phyloP scores from a whole-genome alignment of 2,329 filamentous ascomycete genomes.

The Tolypocladium paradoxum region DNA sequence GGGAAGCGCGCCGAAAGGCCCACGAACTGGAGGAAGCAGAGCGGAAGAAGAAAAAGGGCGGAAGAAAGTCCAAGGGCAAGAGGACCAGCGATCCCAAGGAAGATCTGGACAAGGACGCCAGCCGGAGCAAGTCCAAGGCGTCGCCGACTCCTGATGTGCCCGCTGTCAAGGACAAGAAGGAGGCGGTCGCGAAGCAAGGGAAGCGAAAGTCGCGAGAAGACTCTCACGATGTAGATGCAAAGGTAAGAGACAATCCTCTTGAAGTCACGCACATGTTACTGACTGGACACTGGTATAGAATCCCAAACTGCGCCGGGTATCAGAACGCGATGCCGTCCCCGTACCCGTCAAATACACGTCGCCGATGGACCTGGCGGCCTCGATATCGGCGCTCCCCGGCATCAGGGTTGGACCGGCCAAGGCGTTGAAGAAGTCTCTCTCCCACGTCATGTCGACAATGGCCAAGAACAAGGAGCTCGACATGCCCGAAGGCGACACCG shows the following conservation, averaged over 20 bases:
- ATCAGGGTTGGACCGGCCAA: conserved; percentile 58
- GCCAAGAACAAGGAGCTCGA: conserved; percentile 54
- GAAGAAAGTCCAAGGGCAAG: conserved; percentile 55
- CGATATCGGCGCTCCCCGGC: conserved; percentile 46
- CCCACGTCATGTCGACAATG: conserved; percentile 52
- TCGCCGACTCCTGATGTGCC: conserved; percentile 28
- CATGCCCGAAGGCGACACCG: conserved; percentile 51
- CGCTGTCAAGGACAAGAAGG: conserved; percentile 36
- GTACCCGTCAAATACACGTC: conserved; percentile 30
- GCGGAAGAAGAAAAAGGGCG: conserved; percentile 45
- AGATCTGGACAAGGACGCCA: conserved; percentile 40
- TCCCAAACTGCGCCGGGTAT: conserved; percentile 42
- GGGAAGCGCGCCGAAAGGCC: conserved; percentile 59
- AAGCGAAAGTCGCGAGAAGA: conserved; percentile 51
- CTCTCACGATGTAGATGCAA: conserved; percentile 39
- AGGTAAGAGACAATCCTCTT: conserved; percentile 26
- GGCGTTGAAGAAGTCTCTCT: conserved; percentile 59
- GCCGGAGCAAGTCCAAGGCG: conserved; percentile 20
- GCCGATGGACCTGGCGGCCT: conserved; percentile 39
- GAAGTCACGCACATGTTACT: background rate
- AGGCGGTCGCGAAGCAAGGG: conserved; percentile 28
- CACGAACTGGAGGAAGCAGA: conserved; percentile 54
- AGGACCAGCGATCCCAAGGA: conserved; percentile 53
- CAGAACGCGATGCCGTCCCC: conserved; percentile 34
- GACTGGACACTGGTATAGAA: conserved; percentile 13